Evolutionary conservation across 352 stramenopile genomes (phyloP), one percentile per base, ranked within the genome.

Genomic region (Phytophthora ohioensis): DNA sequence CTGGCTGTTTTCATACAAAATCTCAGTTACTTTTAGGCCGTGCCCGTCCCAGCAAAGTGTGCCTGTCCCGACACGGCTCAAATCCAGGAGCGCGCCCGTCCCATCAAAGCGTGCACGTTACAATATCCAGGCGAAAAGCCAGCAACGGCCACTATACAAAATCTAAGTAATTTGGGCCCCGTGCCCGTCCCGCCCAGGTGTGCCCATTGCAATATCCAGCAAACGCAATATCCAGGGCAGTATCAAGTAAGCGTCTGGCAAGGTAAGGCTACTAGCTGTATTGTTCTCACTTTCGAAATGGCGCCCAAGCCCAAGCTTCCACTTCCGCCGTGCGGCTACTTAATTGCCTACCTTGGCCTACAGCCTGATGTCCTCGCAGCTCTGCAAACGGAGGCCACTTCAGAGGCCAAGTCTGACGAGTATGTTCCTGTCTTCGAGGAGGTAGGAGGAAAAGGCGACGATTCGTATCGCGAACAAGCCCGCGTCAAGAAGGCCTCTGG

Each of bases 281-380:
- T 27, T 27, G 21, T 27, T 47, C 9, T 47, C 41, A 54, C n/a
- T 54, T 35, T 38, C 8, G 30, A 54, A 54, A 54, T 54, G 47
- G 47, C 27, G 47, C 47, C 47, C 47, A 38, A 54, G 47, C 30
- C 47, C 5, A 54, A n/a, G 12, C 8, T 27, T 2, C n/a, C 27
- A 7, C 47, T 54, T 21, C 30, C 47, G 6, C 1, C 27, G 10
- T 54, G 47, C 47, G 47, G 47, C 47, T 54, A 54, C 10, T 15
- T 54, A 38, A 9, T 54, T 4, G 27, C 5, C 30, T 39, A 54
- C 12, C 47, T 54, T 15, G 30, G 30, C 11, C 27, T 54, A 10
- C 47, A 5, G 17, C 21, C 30, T 6, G 31, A 17, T 8, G 10
- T 17, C 7, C 13, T 39, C 31, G 6, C 7, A n/a, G 30, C 47